Evolutionary conservation across 2,329 filamentous ascomycete genomes (phyloP), one percentile per base, ranked within the genome.

Genomic region (Fusarium bulbicola): DNA sequence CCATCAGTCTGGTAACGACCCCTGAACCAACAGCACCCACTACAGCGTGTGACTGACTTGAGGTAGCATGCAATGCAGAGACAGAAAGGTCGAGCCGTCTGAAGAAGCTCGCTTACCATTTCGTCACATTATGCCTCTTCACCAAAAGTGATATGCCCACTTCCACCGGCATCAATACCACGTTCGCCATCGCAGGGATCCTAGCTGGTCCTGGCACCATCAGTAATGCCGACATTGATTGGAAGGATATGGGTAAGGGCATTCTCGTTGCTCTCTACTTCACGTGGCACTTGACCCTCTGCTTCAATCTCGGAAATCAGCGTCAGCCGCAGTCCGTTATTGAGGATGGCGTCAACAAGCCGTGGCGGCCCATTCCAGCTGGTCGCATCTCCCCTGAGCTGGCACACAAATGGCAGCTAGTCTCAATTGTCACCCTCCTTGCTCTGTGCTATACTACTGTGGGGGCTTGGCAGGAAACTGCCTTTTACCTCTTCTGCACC

Each of bases 331-430:
- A 70, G 7, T 77, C 82, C 7, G 70, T 83, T 14, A 50, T 68
- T 2, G 84, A 85, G 64, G 84, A 85, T 70, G 37, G 47, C 0
- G 58, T 82, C 57, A 85, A 85, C 77, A 85, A 85, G 59, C 81
- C 82, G 15, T 82, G 78, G 79, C 75, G 80, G 0, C 78, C 80
- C 1, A 75, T 80, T 7, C 74, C 77, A 8, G 73, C 78, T 10
- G 76, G 77, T 6, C 74, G 76, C 3, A 72, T 83, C 16, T 79
- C 76, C 43, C 24, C 78, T 12, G 72, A 76, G 8, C 26, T 77
- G 37, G 66, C 79, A 3, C 66, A 71, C 21, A 62, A 53, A 50
- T 39, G 66, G 73, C 66, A 82, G 13, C 66, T 82, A 0, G 13
- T 49, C 0, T 54, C 74, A 8, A 73, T 81, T 32, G 78, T 75